Base-by-base conservation (phyloP, 2,329 filamentous ascomycete species). In the Cytospora schulzeri region DNA sequence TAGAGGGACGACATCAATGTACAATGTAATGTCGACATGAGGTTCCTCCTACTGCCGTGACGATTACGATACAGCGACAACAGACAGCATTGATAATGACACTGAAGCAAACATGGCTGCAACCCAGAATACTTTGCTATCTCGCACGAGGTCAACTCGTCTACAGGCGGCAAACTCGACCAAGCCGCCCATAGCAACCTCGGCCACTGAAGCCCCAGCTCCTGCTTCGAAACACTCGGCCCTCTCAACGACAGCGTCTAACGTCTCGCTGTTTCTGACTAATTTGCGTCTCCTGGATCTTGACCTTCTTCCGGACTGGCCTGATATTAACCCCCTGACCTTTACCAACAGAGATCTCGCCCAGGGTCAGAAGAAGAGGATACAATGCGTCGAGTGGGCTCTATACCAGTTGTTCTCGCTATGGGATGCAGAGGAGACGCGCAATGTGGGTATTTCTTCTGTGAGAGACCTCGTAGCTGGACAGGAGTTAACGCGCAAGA, bases 301-400 rank as follows among this genome's bases (percentile, higher is more conserved):
- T 33, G 91, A 97, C 71, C 79, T 84, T 57, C 83, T 83, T 0
- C 80, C 86, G 0, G 92, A 96, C 77, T 97, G 93, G 91, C 94
- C 94, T 0, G 83, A 78, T 22, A 90, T 97, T 63, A 88, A 85
- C 1, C 74, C 82, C 0, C 82, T 88, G 57, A 91, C 90, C 2
- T 92, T 98, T 73, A 85, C 86, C 3, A 80, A 83, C 4, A 88
- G 83, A 64, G 85, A 91, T 71, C 84, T 83, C 3, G 83, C 84
- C 0, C 88, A 89, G 68, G 91, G 91, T 60, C 90, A 94, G 76
- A 95, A 94, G 77, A 90, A 89, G 75, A 87, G 94, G 60, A 88
- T 96, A 45, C 88, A 91, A 70, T 87, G 87, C 66, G 87, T 93
- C 45, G 95, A 99, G 79, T 98, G 94, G 92, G 87, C 90, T 0